Evolutionary conservation across 1,139 yeast genomes (phyloP), one percentile per base, ranked within the genome.

Genomic region (Taiozyma sp.): DNA sequence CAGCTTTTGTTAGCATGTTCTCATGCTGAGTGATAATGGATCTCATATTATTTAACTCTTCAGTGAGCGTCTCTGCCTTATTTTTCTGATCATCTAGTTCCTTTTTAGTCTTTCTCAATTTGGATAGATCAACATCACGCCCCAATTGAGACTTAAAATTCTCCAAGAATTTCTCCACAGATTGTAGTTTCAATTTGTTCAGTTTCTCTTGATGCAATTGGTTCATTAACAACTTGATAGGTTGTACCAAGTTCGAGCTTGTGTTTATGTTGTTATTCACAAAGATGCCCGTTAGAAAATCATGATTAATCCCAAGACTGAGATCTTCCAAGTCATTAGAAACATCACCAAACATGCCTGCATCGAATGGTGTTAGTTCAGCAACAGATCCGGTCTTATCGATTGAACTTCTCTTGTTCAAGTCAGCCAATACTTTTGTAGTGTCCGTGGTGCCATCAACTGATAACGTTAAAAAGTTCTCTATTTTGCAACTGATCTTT

Each of bases 401-500:
- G 12, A 24, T 32, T 42, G 49, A 14, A 44, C 50, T 48, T 4
- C 42, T 47, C n/a, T 48, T 54, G 32, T 44, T 62, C 59, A 55
- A 28, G 2, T 57, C 56, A 8, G 58, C 48, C 22, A 59, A 43
- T 3, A 59, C 32, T 40, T 51, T 52, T 2, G 51, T 42, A n/a
- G 55, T 43, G 38, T 62, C 61, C 2, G 57, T 50, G 6, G 56
- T 52, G 5, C 59, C 62, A 19, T 56, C 59, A 14, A 58, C 36
- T 4, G 86, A 80, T 61, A 87, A 74, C 36, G 84, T 75, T 46
- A 83, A 78, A 45, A 88, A 80, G 55, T 85, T 84, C 50, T 87
- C 96, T 16, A 92, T 86, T 51, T 77, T 74, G 41, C 96, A 90
- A 53, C 90, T 83, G 54, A 92, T 91, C 66, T 89, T 92, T 62